Base-by-base conservation (phyloP, 2,329 filamentous ascomycete species). In the Ceratocystis diversiconidia region DNA sequence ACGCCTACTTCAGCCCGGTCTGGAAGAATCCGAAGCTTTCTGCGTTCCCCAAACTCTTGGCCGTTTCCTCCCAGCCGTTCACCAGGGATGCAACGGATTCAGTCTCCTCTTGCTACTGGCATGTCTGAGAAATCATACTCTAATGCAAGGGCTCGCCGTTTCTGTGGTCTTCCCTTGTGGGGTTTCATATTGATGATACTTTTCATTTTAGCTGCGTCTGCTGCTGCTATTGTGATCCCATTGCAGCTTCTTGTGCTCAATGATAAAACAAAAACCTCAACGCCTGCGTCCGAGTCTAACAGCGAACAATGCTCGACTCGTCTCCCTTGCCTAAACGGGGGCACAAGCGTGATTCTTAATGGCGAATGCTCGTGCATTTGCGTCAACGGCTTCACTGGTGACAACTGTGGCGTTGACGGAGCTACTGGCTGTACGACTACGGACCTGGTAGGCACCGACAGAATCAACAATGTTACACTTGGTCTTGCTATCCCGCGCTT, bases 131-230 rank as follows among this genome's bases (percentile, higher is more conserved):
- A 67, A 60, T 43, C 59, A 5, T 36, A 59, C 32, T 30, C 32
- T 15, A 55, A 22, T 7, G 28, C 70, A 71, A 77, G 76, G 68
- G 74, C 79, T 12, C 83, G 87, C 48, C 83, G 83, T 65, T 95
- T 88, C 75, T 99, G 92, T 72, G 92, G 92, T 17, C 81, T 97
- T 70, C 88, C 90, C 1, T 73, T 88, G 17, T 95, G 90, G 85
- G 82, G 82, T 0, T 92, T 95, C 72, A 75, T 94, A 25, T 72
- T 90, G 0, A 72, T 84, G 10, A 72, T 92, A 3, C 72, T 91
- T 10, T 72, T 96, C 48, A 77, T 88, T 66, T 79, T 95, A 30
- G 79, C 96, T 64, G 28, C 17, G 17, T 59, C 55, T 19, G 85
- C 88, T 3, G 89, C 89, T 3, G 94, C 92, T 0, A 79, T 97